Percentiles rank a stretch among this genome's conserved stretches.
These are phyloP conservation scores for Aplosporella prunicola DNA, from an alignment of 2,329 filamentous ascomycete genomes.

Conservation along the genomic window DNA sequence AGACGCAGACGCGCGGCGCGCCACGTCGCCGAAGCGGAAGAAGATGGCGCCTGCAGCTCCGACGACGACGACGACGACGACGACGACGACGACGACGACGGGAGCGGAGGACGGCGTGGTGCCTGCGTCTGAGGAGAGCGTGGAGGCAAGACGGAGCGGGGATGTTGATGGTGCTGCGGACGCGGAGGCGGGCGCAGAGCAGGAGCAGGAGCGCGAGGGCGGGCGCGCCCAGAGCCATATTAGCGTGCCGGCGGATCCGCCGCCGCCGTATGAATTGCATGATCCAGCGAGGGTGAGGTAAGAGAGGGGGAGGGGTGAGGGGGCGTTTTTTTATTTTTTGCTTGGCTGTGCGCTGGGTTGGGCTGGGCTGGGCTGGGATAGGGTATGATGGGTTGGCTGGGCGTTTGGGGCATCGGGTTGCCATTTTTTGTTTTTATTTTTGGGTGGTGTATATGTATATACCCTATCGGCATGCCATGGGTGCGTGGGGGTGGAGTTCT, in stretches of 20 bases:
- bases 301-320: not conserved
- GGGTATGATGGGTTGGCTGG: no score
- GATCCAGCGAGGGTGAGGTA: constrained; percentile 11
- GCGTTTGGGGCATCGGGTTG: not conserved
- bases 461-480: no score
- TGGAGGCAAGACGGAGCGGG: not conserved
- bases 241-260: constrained; percentile 15
- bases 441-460: no score
- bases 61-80: not conserved
- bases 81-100: not conserved
- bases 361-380: no score
- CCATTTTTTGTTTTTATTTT: not conserved
- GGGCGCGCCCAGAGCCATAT: not conserved
- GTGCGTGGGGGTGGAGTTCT: no score
- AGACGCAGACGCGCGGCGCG: not conserved
- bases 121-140: not conserved
- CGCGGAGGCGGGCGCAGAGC: not conserved
- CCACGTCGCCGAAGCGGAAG: not conserved
- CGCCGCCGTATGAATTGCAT: constrained; percentile 16
- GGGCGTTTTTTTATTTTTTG: not conserved
- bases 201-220: not conserved
- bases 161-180: not conserved
- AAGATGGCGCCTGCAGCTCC: not conserved
- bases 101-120: not conserved
- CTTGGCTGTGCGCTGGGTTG: no score